Conservation (phyloP, 2,329 filamentous ascomycete species). For the Talaromyces atroroseus region DNA sequence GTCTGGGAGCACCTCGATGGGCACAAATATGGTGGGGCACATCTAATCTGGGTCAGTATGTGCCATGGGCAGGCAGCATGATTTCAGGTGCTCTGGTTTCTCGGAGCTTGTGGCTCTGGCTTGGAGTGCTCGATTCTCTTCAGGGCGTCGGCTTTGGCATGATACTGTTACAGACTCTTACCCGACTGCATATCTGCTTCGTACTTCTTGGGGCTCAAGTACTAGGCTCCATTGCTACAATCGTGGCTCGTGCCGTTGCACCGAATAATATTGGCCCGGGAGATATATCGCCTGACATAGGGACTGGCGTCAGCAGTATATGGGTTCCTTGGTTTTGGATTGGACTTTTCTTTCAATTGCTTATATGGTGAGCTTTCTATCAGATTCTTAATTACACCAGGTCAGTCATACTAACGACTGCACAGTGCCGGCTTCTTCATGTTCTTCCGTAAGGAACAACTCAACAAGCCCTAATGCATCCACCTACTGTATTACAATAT, state of each 20-base stretch:
- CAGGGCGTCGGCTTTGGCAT: conserved; percentile 64
- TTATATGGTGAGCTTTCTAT: conserved; percentile 56
- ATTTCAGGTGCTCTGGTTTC: conserved; percentile 52
- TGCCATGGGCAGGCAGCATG: conserved; percentile 58
- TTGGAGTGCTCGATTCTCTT: conserved; percentile 59
- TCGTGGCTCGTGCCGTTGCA: conserved; percentile 55
- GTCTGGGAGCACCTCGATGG: conserved; percentile 60
- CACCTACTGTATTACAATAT: not conserved
- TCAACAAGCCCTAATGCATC: conserved; percentile 35
- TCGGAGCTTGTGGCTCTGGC: conserved; percentile 60
- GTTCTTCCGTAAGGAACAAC: conserved; percentile 43
- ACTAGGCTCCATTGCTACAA: conserved; percentile 57
- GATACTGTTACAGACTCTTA: conserved; percentile 61
- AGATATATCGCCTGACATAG: conserved; percentile 58
- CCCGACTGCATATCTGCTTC: conserved; percentile 59
- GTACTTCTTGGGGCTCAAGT: conserved; percentile 57
- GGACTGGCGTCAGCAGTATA: conserved; percentile 42
- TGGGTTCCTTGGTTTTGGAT: conserved; percentile 57
- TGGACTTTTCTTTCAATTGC: conserved; percentile 52
- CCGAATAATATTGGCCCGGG: conserved; percentile 59
- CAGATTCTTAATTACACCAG: conserved; percentile 27
- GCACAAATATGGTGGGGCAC: conserved; percentile 63
- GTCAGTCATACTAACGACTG: not conserved
- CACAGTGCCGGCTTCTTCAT: conserved; percentile 35
- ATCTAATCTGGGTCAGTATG: conserved; percentile 54